Evolutionary conservation across 805 yeast species (phyloP), one percentile per base, ranked within the genome.

Genomic region (Teunomyces gatunensis): DNA sequence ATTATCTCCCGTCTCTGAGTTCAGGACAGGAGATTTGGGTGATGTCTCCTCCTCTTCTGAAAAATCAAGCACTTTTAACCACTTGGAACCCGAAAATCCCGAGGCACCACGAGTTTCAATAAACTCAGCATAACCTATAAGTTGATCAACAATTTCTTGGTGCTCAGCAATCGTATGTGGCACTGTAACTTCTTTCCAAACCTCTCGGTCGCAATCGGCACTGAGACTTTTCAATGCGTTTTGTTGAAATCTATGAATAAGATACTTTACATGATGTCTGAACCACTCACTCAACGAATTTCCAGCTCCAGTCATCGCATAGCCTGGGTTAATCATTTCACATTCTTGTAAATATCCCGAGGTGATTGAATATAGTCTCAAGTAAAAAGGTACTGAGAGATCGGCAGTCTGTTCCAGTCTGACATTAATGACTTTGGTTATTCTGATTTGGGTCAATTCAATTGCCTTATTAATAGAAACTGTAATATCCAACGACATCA

Each of bases 121-220:
- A 39, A 47, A 63, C n/a, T 54, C 54, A 3, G 65, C 53, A 42
- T 62, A 66, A 2, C 56, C 60, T 2, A 58, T 23, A 2, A 70
- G 42, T 43, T 63, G 60, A 42, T 69, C 53, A 10, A 68, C 27
- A 1, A 54, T 20, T 0, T 4, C 23, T 52, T 73, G 78, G 11
- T 57, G 45, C 3, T 45, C 50, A 5, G 33, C 21, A 21, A 82
- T 62, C 0, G 61, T 59, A 1, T 67, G 59, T 0, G 79, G 60
- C 7, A 83, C 78, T n/a, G 79, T 78, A 15, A 77, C 79, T 45
- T 91, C 96, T 49, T 79, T 81, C 98, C 98, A 92, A 18, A 69
- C 69, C 54, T 91, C 98, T 41, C 71, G 69, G 44, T 87, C 91
- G 47, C 87, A 70, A 13, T 73, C 68, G 3, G 59, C 59, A 5